These are phyloP conservation scores for Syzygium oleosum DNA, from an alignment of 345 rosid genomes.

Conservation along the genomic window DNA sequence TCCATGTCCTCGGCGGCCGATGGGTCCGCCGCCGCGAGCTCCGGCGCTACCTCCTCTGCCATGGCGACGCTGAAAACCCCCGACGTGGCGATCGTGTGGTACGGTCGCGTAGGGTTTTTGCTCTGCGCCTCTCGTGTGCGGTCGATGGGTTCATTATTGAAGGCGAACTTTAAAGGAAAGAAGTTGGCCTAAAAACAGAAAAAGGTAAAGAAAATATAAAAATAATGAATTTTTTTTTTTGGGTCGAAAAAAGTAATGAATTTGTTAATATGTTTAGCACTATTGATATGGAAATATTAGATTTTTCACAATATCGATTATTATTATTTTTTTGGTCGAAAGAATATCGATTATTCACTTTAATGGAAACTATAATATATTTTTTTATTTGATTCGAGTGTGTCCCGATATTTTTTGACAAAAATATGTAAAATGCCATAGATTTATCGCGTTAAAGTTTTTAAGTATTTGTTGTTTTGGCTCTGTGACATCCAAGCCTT, in stretches of 20 bases:
- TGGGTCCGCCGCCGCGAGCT: constrained; percentile 1
- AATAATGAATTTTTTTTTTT: background rate
- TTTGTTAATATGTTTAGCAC: too few species aligned
- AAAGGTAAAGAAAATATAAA: background rate
- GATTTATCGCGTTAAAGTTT: rapidly evolving
- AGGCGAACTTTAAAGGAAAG: background rate
- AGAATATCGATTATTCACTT: background rate
- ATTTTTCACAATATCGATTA: background rate
- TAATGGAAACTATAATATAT: background rate
- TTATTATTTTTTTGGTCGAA: too few species aligned
- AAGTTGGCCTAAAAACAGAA: background rate
- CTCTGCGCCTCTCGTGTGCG: background rate
- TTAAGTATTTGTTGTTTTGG: background rate
- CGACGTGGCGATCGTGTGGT: background rate
- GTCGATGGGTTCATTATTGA: background rate
- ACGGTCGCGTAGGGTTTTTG: background rate
- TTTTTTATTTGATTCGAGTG: background rate
- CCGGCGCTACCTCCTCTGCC: constrained; percentile 6
- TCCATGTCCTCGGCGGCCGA: constrained; percentile 12
- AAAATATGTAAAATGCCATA: too few species aligned
- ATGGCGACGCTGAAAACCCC: background rate
- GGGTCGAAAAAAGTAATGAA: background rate
- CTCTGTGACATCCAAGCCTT: background rate
- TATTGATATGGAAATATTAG: background rate
- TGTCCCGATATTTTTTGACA: background rate